These are phyloP conservation scores for Globisporangium cylindrosporum DNA, from an alignment of 352 stramenopile species.

Conservation along the genomic window DNA sequence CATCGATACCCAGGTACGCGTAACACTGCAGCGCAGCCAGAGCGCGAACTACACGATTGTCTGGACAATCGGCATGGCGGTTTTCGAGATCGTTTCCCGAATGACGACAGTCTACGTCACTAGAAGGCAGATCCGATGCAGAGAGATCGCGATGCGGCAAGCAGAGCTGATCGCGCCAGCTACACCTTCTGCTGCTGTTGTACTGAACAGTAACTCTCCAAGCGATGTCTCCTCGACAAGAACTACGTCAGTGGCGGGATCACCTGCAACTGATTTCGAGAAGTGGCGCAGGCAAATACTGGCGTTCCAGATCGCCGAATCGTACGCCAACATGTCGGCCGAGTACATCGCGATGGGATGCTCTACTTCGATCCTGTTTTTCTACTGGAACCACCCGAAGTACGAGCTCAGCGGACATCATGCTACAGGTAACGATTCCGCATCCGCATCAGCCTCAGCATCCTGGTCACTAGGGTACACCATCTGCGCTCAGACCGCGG, in stretches of 20 bases:
- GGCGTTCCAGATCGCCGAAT: conserved; percentile 31
- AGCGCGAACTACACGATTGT: conserved; percentile 1
- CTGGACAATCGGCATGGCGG: conserved; percentile 9
- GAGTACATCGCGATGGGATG: conserved; percentile 51
- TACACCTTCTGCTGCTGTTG: not conserved
- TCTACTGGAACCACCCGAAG: conserved; percentile 34
- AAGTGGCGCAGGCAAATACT: conserved; percentile 27
- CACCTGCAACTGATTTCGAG: conserved; percentile 14
- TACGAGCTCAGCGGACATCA: conserved; percentile 15
- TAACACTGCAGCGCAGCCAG: conserved; percentile 17
- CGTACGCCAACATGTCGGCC: conserved; percentile 45
- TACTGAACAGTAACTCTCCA: not conserved
- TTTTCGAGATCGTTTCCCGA: conserved; percentile 7
- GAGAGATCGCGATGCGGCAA: not conserved
- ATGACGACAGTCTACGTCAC: not conserved
- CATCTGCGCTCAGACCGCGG: conserved; percentile 3
- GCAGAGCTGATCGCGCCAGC: not conserved
- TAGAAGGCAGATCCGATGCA: conserved; percentile 2
- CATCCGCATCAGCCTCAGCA: too few species aligned
- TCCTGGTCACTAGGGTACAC: not conserved
- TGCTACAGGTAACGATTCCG: too few species aligned
- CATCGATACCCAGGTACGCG: conserved; percentile 23
- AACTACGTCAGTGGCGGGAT: not conserved
- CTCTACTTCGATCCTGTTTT: conserved; percentile 41
- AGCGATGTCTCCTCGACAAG: not conserved